Percentiles rank a stretch among this genome's conserved stretches.
phyloP scores from a whole-genome alignment of 768 basidiomycete genomes.

The Nidularia pulvinata region DNA sequence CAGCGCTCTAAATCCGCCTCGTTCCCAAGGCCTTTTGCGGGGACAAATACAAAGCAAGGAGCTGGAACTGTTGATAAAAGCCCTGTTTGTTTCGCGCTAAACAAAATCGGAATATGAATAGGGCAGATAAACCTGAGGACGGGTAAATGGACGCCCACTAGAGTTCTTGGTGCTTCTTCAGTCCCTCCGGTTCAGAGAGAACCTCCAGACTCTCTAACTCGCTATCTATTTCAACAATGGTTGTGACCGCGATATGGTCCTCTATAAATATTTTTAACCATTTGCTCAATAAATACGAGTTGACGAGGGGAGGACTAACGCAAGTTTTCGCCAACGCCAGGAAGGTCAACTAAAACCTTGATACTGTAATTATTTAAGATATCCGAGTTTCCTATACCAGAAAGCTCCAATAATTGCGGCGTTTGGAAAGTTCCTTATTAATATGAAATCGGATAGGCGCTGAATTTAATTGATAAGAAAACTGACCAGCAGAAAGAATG shows the following conservation, averaged over 20 bases:
- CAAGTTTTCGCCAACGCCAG: conserved; percentile 13
- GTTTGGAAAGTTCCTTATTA: conserved; percentile 6
- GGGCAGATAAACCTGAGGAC: background rate
- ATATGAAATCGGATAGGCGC: background rate
- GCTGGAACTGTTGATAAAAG: background rate
- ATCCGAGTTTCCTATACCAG: conserved; percentile 9
- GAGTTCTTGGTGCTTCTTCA: conserved; percentile 3
- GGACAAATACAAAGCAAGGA: background rate
- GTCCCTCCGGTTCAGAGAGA: background rate
- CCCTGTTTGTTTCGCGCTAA: background rate
- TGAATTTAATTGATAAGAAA: background rate
- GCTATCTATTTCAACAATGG: background rate
- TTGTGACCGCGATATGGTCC: background rate
- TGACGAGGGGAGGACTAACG: background rate
- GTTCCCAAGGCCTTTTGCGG: background rate
- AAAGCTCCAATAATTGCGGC: conserved; percentile 15
- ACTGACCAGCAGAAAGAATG: background rate
- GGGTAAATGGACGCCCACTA: background rate
- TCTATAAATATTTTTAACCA: background rate
- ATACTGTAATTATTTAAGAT: conserved; percentile 7
- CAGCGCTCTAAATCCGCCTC: background rate
- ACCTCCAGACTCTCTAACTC: conserved; percentile 1
- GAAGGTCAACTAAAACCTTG: conserved; percentile 8
- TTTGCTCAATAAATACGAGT: background rate
- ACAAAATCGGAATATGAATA: background rate